Percentiles rank a stretch among this genome's conserved stretches.
phyloP scores from a whole-genome alignment of 768 basidiomycete species.

The Auricularia cornea region DNA sequence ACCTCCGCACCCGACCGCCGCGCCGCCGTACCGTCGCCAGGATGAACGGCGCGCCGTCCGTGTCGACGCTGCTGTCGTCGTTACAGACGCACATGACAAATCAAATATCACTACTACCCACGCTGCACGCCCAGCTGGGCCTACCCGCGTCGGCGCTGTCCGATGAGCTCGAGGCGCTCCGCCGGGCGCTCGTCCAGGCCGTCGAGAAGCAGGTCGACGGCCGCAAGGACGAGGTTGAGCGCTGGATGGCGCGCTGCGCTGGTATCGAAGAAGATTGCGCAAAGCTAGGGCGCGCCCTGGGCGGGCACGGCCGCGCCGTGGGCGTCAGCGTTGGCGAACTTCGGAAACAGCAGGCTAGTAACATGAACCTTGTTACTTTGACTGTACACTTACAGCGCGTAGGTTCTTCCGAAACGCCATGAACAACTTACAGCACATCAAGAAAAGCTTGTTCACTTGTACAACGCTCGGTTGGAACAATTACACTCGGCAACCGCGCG shows the following conservation, averaged over 20 bases:
- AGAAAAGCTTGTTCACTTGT: slow-evolving; percentile 61
- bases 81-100: slow-evolving; percentile 69
- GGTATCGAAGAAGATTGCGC: slow-evolving; percentile 55
- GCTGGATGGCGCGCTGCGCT: slow-evolving; percentile 58
- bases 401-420: slow-evolving; percentile 59
- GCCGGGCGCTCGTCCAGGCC: slow-evolving; percentile 64
- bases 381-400: neutral
- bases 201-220: slow-evolving; percentile 66
- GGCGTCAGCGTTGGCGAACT: slow-evolving; percentile 60
- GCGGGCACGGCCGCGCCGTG: slow-evolving; percentile 59
- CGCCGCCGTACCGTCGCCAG: slow-evolving; percentile 1
- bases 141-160: slow-evolving; percentile 71
- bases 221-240: slow-evolving; percentile 68
- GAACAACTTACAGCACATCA: slow-evolving; percentile 62
- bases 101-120: slow-evolving; percentile 75
- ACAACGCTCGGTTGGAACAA: slow-evolving; percentile 73
- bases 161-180: slow-evolving; percentile 67
- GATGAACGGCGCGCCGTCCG: neutral
- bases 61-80: slow-evolving; percentile 50
- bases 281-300: slow-evolving; percentile 60
- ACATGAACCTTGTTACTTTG: slow-evolving; percentile 23
- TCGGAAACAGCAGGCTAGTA: slow-evolving; percentile 29
- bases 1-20: no score
- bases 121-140: slow-evolving; percentile 76
- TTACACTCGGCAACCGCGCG: slow-evolving; percentile 62